Conservation (phyloP, 495 filamentous ascomycete species). For the Neurospora terricola region DNA sequence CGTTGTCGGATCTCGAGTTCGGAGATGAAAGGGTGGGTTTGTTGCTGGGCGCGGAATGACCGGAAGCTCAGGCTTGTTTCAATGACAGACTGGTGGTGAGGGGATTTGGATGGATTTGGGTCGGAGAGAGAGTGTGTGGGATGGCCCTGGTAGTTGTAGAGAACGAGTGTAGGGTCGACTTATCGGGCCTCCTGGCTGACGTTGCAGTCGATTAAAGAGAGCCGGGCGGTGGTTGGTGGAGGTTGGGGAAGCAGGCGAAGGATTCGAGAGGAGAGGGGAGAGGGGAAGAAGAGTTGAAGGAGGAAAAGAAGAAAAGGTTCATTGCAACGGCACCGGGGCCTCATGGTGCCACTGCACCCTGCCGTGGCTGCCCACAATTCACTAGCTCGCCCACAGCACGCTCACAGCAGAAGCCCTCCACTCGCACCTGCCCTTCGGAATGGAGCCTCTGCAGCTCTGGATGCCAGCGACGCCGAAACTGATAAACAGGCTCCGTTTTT, state of each 20-base stretch:
- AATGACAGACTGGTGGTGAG: neutral
- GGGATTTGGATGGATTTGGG: neutral
- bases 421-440: neutral
- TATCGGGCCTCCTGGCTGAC: neutral
- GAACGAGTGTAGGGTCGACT: neutral
- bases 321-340: neutral
- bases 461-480: neutral
- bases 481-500: neutral
- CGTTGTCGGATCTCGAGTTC: neutral
- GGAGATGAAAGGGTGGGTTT: neutral
- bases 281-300: neutral
- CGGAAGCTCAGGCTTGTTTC: neutral
- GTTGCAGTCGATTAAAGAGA: neutral
- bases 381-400: neutral
- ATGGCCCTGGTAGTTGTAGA: neutral
- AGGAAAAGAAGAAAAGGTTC: neutral
- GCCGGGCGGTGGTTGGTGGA: neutral
- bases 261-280: neutral
- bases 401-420: neutral
- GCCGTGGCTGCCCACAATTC: neutral
- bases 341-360: neutral
- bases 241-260: neutral
- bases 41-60: neutral
- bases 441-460: neutral
- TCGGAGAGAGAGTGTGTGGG: neutral